phyloP scores from a whole-genome alignment of 768 basidiomycete species.

The Coprinopsis cinerea region DNA sequence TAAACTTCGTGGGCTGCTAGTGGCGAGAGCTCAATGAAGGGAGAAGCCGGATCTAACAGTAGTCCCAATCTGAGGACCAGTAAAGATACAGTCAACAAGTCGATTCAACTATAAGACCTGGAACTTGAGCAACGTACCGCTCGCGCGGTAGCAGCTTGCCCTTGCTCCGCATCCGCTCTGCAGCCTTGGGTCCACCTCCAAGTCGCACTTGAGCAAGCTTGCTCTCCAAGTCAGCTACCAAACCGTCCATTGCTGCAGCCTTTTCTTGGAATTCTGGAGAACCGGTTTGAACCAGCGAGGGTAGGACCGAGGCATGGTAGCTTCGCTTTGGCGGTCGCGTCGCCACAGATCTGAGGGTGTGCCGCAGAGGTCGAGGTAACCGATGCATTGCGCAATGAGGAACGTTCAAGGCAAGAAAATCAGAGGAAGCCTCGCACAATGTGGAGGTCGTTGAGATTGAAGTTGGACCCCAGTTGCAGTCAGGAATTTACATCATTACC shows the following conservation, averaged over 20 bases:
- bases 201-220: constrained; percentile 53
- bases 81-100: background rate
- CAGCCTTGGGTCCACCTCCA: constrained; percentile 74
- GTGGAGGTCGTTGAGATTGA: too few relatives aligned
- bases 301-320: constrained; percentile 72
- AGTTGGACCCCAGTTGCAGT: background rate
- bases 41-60: constrained; percentile 79
- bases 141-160: constrained; percentile 84
- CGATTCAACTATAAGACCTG: background rate
- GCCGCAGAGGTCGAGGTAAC: constrained; percentile 10
- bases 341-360: constrained; percentile 14
- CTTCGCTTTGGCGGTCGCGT: constrained; percentile 16
- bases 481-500: constrained; percentile 1
- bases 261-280: constrained; percentile 70
- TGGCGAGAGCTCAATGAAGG: constrained; percentile 84
- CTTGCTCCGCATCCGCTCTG: constrained; percentile 65
- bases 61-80: constrained; percentile 47
- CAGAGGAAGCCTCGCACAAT: background rate
- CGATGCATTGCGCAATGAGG: constrained; percentile 4
- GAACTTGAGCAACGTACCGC: constrained; percentile 42
- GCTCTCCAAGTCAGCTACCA: constrained; percentile 58
- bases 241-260: constrained; percentile 59
- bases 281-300: constrained; percentile 61
- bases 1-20: constrained; percentile 89
- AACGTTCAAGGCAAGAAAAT: background rate